phyloP scores from a whole-genome alignment of 192 early-diverging fungal species.

The Entomortierella beljakovae region DNA sequence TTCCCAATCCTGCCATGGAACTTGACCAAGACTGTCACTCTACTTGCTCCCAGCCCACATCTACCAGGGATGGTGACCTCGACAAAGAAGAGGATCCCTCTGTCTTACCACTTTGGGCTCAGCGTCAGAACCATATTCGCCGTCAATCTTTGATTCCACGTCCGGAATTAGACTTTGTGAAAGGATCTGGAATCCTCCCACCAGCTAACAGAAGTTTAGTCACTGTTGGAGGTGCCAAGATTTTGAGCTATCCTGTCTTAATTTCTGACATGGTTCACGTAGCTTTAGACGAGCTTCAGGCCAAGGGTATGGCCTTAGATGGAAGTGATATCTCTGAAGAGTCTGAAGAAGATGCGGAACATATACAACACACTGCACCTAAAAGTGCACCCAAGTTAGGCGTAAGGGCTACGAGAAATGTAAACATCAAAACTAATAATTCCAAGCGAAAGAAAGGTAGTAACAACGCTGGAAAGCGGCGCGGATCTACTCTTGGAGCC shows the following conservation, averaged over 20 bases:
- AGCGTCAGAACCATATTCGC: conserved; percentile 38
- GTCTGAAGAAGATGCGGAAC: conserved; percentile 14
- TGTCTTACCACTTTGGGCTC: conserved; percentile 34
- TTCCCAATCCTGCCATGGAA: background rate
- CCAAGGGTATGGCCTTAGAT: conserved; percentile 21
- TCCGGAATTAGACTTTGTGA: conserved; percentile 38
- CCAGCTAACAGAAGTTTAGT: conserved; percentile 30
- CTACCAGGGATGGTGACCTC: background rate
- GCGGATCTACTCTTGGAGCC: background rate
- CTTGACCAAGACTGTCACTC: background rate
- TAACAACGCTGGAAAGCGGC: background rate
- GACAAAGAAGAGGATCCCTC: conserved; percentile 2
- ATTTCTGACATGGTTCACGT: conserved; percentile 47
- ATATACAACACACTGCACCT: background rate
- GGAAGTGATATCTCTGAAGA: conserved; percentile 21
- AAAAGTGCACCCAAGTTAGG: conserved; percentile 2
- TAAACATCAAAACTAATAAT: background rate
- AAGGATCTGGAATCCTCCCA: conserved; percentile 40
- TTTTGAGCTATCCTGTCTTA: conserved; percentile 40
- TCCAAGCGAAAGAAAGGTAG: conserved; percentile 27
- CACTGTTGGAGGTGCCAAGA: conserved; percentile 39
- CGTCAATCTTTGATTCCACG: conserved; percentile 48
- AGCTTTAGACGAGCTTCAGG: conserved; percentile 25
- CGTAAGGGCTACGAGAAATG: background rate
- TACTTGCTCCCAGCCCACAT: background rate